These are phyloP conservation scores for Nymphaea colorata DNA, from an alignment of 164 flowering plant species.

Conservation along the genomic window DNA sequence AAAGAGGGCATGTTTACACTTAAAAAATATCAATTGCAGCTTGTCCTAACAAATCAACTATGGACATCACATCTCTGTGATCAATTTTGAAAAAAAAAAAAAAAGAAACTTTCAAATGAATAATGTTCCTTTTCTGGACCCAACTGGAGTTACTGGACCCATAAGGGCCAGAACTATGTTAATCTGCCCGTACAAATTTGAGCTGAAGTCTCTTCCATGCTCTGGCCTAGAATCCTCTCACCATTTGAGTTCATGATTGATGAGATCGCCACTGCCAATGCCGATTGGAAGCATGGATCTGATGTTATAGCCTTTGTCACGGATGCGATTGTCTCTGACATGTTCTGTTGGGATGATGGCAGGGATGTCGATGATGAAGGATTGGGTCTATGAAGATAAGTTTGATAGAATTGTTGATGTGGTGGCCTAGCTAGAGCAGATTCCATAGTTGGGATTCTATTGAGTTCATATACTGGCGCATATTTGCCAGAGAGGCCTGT, in stretches of 20 bases:
- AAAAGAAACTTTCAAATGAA: too few relatives aligned
- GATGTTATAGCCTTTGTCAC: constrained; percentile 80
- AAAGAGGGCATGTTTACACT: too few relatives aligned
- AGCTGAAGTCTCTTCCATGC: too few relatives aligned
- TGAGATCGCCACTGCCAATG: constrained; percentile 59
- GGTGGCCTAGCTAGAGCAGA: constrained; percentile 19
- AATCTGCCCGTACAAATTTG: too few relatives aligned
- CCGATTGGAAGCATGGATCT: constrained; percentile 78
- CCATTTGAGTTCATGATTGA: constrained; percentile 27
- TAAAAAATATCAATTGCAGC: too few relatives aligned
- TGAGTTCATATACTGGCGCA: constrained; percentile 15
- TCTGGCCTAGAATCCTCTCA: too few relatives aligned
- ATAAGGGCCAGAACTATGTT: too few relatives aligned
- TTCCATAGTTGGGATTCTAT: constrained; percentile 18
- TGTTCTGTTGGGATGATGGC: constrained; percentile 11
- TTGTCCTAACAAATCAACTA: too few relatives aligned
- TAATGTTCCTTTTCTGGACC: too few relatives aligned
- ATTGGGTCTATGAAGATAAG: constrained; percentile 28
- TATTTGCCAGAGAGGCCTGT: constrained; percentile 31
- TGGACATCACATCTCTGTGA: too few relatives aligned
- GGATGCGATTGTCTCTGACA: constrained; percentile 43
- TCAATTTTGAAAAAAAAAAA: too few relatives aligned
- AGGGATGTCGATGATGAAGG: constrained; percentile 3
- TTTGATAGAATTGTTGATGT: constrained; percentile 33
- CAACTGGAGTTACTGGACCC: too few relatives aligned